Evolutionary conservation across 805 yeast genomes (phyloP), one percentile per base, ranked within the genome.

Genomic region (Scheffersomyces spartinae): DNA sequence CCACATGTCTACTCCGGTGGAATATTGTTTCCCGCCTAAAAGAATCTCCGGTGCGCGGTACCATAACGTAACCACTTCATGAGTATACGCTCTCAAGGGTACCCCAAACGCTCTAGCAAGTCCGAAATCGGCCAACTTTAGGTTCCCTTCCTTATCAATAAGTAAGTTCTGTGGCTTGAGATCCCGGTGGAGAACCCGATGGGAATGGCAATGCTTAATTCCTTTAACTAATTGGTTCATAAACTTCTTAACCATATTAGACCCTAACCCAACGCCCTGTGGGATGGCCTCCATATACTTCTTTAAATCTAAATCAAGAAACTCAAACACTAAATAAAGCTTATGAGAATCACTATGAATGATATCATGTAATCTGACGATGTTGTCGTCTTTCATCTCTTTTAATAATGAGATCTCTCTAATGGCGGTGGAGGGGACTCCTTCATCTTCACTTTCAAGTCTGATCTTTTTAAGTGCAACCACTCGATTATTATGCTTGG

Each of bases 1-100:
- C 98, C 98, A 91, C 80, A 91, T 85, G 51, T 91, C 98, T 26
- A 91, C 95, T 11, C 97, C 96, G 0, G 97, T 91, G 18, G 95
- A 83, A 52, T 91, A 91, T 45, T 91, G 96, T 39, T 93, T 82
- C 3, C 96, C 95, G 9, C 98, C 98, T 36, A 91, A 68, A 33
- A 91, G 61, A 29, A 91, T 83, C 55, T 91, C 98, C 3, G 98
- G 98, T 1, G 96, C 84, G 38, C 98, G 67, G 52, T 91, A 91
- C 98, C 98, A 91, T 39, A 91, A 61, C 0, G 98, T 91, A 25
- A 91, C 98, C 24, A 91, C 97, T 52, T 91, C 98, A 55, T 91
- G 96, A 8, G 98, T 88, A 47, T 88, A 91, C 2, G 95, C 94
- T 44, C 95, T 72, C 33, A 91, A 70, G 1, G 98, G 98, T 9